Conservation (phyloP, 805 yeast species). For the Teunomyces panamensis region DNA sequence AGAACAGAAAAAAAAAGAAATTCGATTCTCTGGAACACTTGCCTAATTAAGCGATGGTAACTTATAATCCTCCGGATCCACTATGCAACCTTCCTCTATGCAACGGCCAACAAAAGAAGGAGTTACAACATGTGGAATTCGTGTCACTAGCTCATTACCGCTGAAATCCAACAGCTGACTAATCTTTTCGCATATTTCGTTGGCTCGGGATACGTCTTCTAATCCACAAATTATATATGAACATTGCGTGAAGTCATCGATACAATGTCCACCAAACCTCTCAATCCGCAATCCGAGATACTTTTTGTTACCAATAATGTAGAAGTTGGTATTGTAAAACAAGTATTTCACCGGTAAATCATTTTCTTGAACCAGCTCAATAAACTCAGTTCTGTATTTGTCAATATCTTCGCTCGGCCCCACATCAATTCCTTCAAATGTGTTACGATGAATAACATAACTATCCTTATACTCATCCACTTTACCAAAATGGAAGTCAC, state of each 20-base stretch:
- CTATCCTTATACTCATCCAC: constrained; percentile 68
- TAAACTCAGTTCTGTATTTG: constrained; percentile 5
- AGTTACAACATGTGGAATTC: constrained; percentile 35
- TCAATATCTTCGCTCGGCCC: constrained; percentile 11
- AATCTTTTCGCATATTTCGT: constrained; percentile 15
- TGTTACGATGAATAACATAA: constrained; percentile 31
- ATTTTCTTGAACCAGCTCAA: constrained; percentile 10
- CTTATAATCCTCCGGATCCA: constrained; percentile 30
- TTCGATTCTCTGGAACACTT: background rate
- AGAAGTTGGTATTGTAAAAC: constrained; percentile 35
- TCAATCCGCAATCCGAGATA: constrained; percentile 25
- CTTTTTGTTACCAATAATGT: constrained; percentile 17
- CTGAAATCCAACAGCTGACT: constrained; percentile 10
- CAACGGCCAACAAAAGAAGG: constrained; percentile 31
- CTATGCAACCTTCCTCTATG: constrained; percentile 19
- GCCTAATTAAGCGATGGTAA: constrained; percentile 3
- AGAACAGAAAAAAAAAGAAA: background rate
- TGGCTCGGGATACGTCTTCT: constrained; percentile 6
- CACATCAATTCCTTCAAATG: constrained; percentile 6
- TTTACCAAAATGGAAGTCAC: constrained; percentile 19
- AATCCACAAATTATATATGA: constrained; percentile 36
- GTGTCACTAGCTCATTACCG: constrained; percentile 8
- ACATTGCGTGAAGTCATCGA: constrained; percentile 20
- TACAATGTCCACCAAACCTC: constrained; percentile 45
- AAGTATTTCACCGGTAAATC: constrained; percentile 25